Evolutionary conservation across 768 basidiomycete species (phyloP), one percentile per base, ranked within the genome.

Genomic region (Boletus coccyginus): DNA sequence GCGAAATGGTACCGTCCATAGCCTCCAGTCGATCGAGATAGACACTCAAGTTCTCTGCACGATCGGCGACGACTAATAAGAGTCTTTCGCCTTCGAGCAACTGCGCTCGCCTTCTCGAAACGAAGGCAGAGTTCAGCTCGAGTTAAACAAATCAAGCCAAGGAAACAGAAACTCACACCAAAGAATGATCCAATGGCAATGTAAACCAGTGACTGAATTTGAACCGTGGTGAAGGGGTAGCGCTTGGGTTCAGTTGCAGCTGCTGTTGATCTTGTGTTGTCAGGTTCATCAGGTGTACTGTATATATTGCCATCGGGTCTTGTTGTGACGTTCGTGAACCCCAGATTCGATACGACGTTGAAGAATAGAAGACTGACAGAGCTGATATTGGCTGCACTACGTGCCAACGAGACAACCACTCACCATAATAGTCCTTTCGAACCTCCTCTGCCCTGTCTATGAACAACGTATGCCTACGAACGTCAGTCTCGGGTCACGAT

Each of bases 61-160:
- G 56, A 60, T 78, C 74, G 8, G 74, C 67, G 7, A 78, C 54
- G 2, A 83, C 66, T 4, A 83, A 61, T 11, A 84, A 64, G 4
- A 79, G 68, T 38, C 64, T 76, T n/a, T 72, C 71, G 17, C 70
- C 66, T 16, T 71, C 70, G 19, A 82, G 70, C 2, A 82, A 38
- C 50, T 82, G 81, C 0, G 65, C 62, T n/a, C 71, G 67, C 38
- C 77, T 77, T 24, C 2, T 48, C 45, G 3, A n/a, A 47, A 11
- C 1, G 17, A 39, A 8, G 11, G 9, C 5, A 8, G 29, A 31
- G 17, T n/a, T n/a, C 17, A 13, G 10, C 10, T 56, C 21, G 27
- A 44, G 21, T 8, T 10, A 31, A 1, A 40, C n/a, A 6, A n/a
- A 7, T 6, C 35, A 35, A 27, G 35, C 17, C 3, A 45, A 44